These are phyloP conservation scores for Platanthera zijinensis DNA, from an alignment of 106 monocot genomes.

Conservation along the genomic window DNA sequence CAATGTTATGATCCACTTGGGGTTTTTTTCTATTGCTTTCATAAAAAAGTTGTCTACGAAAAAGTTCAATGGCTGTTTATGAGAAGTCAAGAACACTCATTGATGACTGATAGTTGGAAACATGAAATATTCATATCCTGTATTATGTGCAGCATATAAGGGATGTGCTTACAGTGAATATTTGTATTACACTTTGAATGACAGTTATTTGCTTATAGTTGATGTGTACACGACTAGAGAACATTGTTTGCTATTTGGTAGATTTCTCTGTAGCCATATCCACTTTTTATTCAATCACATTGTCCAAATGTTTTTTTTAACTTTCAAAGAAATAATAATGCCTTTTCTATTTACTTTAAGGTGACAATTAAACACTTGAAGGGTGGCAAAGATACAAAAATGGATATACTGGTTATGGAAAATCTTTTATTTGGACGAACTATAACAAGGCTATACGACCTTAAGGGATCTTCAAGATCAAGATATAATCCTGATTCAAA, in stretches of 20 bases:
- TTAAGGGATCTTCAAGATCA: slow-evolving; percentile 89
- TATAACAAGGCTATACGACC: slow-evolving; percentile 72
- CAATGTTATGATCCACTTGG: background rate
- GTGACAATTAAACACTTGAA: slow-evolving; percentile 54
- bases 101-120: background rate
- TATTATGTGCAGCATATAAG: background rate
- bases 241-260: background rate
- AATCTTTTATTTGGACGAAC: slow-evolving; percentile 74
- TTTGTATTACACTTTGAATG: background rate
- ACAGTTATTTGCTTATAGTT: background rate
- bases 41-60: no score
- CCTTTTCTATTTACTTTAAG: slow-evolving; percentile 17
- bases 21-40: no score
- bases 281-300: background rate
- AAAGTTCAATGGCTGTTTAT: no score
- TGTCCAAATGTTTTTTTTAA: background rate
- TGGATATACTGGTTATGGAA: slow-evolving; percentile 94
- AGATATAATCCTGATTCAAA: slow-evolving; percentile 84
- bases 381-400: slow-evolving; percentile 70
- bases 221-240: background rate
- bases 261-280: background rate
- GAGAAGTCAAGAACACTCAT: background rate
- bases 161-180: background rate
- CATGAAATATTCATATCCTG: background rate
- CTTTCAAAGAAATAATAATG: background rate